Evolutionary conservation across 129 eudicot species (phyloP).

Genomic region (Escallonia rubra): DNA sequence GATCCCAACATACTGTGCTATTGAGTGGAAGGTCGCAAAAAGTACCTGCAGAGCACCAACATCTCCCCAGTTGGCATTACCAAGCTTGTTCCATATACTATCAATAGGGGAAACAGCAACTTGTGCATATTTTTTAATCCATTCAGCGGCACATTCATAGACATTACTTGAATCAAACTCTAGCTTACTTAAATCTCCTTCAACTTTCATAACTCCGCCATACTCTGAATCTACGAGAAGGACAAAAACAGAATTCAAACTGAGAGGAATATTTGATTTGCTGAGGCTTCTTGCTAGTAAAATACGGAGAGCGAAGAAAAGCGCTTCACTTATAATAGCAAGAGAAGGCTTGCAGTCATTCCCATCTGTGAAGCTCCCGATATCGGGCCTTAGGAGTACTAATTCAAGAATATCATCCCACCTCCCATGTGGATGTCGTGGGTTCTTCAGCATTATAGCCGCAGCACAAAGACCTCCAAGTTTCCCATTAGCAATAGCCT

Average conservation of each 20-base stretch:
- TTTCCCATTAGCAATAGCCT: conserved; percentile 72
- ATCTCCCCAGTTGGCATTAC: conserved; percentile 97
- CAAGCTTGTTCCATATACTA: conserved; percentile 90
- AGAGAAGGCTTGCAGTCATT: conserved; percentile 49
- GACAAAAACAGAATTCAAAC: conserved; percentile 62
- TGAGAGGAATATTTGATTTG: conserved; percentile 43
- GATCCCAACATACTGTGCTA: conserved; percentile 63
- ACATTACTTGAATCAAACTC: conserved; percentile 61
- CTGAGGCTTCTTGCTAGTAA: conserved; percentile 75
- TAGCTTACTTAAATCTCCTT: conserved; percentile 84
- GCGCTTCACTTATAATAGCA: conserved; percentile 61
- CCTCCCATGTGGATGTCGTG: conserved; percentile 91
- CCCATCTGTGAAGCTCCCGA: conserved; percentile 37
- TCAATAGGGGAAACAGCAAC: conserved; percentile 82
- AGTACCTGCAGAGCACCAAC: conserved; percentile 85
- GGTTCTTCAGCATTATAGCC: conserved; percentile 80
- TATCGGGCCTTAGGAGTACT: conserved; percentile 60
- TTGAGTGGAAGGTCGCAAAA: conserved; percentile 85
- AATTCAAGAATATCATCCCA: conserved; percentile 90
- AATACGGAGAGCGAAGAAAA: conserved; percentile 70
- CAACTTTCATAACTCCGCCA: conserved; percentile 84
- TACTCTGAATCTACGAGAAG: conserved; percentile 72
- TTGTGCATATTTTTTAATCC: conserved; percentile 60
- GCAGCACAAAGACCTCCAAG: conserved; percentile 78
- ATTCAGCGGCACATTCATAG: conserved; percentile 75